These are phyloP conservation scores for Hyaloperonospora brassicae DNA, from an alignment of 352 stramenopile genomes.

Conservation along the genomic window DNA sequence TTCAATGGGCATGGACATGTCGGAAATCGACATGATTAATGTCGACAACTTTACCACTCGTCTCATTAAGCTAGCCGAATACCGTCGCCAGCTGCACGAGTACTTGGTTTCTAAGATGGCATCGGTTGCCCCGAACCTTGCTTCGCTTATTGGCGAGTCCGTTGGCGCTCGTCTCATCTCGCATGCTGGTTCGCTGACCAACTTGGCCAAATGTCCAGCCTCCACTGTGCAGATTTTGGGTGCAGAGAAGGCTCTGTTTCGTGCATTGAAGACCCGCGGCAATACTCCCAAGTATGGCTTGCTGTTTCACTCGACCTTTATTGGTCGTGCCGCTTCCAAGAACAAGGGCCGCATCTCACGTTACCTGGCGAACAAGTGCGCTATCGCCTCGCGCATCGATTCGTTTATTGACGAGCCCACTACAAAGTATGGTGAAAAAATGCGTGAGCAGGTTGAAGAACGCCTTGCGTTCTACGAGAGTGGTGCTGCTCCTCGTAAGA, in stretches of 20 bases:
- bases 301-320: conserved; percentile 99
- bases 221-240: conserved; percentile 99
- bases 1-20: conserved; percentile 99
- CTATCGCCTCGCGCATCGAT: conserved; percentile 99
- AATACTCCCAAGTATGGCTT: conserved; percentile 99
- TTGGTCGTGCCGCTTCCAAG: conserved; percentile 97
- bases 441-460: conserved; percentile 99
- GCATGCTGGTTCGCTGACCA: conserved; percentile 98
- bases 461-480: conserved; percentile 99
- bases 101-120: conserved; percentile 97
- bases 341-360: conserved; percentile 99
- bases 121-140: conserved; percentile 97
- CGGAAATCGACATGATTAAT: conserved; percentile 98
- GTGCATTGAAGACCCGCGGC: conserved; percentile 98
- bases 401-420: conserved; percentile 95
- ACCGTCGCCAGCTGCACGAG: conserved; percentile 92
- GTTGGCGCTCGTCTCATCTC: conserved; percentile 99
- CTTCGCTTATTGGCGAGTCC: conserved; percentile 97
- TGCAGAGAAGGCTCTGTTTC: conserved; percentile 99
- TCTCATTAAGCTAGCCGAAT: conserved; percentile 98
- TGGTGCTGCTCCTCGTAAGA: conserved; percentile 95
- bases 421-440: conserved; percentile 96
- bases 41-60: conserved; percentile 97
- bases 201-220: conserved; percentile 98
- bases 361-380: conserved; percentile 99